Evolutionary conservation across 257 asterid genomes (phyloP).

Genomic region (Nyctanthes arbortristis): DNA sequence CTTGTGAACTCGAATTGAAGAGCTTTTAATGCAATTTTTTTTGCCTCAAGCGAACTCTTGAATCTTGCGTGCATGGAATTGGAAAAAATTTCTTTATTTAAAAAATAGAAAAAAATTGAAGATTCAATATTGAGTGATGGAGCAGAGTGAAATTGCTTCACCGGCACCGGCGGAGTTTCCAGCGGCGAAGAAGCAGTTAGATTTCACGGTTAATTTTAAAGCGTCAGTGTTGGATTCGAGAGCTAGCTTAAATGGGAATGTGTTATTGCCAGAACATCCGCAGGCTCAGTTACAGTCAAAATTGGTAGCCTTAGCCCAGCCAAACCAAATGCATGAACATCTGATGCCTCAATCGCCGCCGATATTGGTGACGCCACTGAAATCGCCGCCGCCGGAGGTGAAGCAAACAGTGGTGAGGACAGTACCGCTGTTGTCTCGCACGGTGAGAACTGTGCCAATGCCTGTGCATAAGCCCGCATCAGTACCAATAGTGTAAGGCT

Average conservation of each 20-base stretch:
- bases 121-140: conserved; percentile 37
- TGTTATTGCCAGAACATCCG: conserved; percentile 49
- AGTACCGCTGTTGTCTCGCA: conserved; percentile 30
- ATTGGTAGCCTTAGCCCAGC: conserved; percentile 42
- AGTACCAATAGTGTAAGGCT: conserved; percentile 38
- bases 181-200: conserved; percentile 64
- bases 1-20: neutral
- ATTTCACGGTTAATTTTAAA: conserved; percentile 43
- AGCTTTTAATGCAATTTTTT: neutral
- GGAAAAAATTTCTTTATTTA: neutral
- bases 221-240: conserved; percentile 19
- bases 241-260: conserved; percentile 28
- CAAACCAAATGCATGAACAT: conserved; percentile 31
- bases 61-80: conserved; percentile 22
- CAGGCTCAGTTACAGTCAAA: conserved; percentile 51
- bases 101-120: neutral
- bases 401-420: neutral
- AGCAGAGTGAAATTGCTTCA: conserved; percentile 31
- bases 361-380: conserved; percentile 31
- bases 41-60: conserved; percentile 7
- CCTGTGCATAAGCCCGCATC: conserved; percentile 27
- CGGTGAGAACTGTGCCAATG: conserved; percentile 25
- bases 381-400: conserved; percentile 31
- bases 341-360: conserved; percentile 34
- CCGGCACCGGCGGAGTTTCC: conserved; percentile 31